phyloP scores from a whole-genome alignment of 805 yeast species.

The Kazachstania martiniae region DNA sequence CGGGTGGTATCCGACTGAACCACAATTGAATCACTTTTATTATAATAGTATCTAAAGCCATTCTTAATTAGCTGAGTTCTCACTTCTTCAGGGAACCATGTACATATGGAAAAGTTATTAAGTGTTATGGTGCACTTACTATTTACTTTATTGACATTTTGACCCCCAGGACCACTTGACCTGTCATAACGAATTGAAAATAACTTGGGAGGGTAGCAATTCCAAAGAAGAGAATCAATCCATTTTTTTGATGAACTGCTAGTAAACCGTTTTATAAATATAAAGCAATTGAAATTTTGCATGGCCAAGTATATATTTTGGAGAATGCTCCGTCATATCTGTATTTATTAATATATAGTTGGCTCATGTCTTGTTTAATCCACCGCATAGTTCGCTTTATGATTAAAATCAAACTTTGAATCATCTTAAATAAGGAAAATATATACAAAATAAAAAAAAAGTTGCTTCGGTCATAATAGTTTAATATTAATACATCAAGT shows the following conservation, averaged over 20 bases:
- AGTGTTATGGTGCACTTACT: slow-evolving; percentile 50
- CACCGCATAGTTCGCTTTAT: too few species aligned
- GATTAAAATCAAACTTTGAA: too few species aligned
- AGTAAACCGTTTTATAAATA: too few species aligned
- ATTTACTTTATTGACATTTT: slow-evolving; percentile 66
- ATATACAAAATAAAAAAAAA: too few species aligned
- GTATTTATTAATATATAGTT: too few species aligned
- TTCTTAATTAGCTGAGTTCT: slow-evolving; percentile 29
- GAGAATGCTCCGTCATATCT: too few species aligned
- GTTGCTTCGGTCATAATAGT: too few species aligned
- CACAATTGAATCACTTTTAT: slow-evolving; percentile 39
- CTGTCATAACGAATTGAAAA: slow-evolving; percentile 28
- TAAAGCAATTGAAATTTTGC: too few species aligned
- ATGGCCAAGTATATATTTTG: too few species aligned
- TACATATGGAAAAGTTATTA: slow-evolving; percentile 34
- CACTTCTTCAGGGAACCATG: slow-evolving; percentile 52
- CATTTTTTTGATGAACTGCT: slow-evolving; percentile 21
- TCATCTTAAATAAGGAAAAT: too few species aligned
- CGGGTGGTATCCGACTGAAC: slow-evolving; percentile 53
- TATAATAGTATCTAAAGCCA: slow-evolving; percentile 44
- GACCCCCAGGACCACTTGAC: slow-evolving; percentile 83
- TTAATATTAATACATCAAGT: too few species aligned
- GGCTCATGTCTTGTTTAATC: too few species aligned
- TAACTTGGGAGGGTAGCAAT: slow-evolving; percentile 15
- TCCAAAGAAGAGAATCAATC: slow-evolving; percentile 36